Evolutionary conservation across 1,139 yeast species (phyloP), one percentile per base, ranked within the genome.

Genomic region (Kurtzmaniella quercitrusa): DNA sequence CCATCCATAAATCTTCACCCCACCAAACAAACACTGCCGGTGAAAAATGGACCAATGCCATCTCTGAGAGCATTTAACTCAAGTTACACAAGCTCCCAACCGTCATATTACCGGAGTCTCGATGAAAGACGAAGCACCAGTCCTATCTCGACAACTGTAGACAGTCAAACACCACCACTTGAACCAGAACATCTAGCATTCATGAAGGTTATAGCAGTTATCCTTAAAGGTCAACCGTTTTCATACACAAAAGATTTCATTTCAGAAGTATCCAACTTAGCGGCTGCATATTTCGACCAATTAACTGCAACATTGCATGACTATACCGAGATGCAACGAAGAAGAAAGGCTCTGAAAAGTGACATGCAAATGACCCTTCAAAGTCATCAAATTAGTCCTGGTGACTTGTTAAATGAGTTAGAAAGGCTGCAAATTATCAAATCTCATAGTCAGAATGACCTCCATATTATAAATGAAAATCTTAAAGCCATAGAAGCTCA

Each of bases 281-380:
- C 83, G 2, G 68, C 73, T 38, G 63, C 65, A 17, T 82, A 79
- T 55, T 64, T 87, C 54, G 66, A 74, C 49, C 68, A 69, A 25
- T 50, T 85, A 42, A 59, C 75, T 6, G 54, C 61, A 5, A 66
- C 73, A 39, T 59, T 88, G 38, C 79, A 77, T 45, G 74, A 75
- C 47, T 60, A 81, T 31, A 73, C 85, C 2, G 82, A 78, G 47
- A 63, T 81, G n/a, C 96, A 89, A 60, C 68, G 96, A 52, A 71
- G 95, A 43, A 64, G 70, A 21, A 60, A 61, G 25, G 87, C 93
- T 0, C 68, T 87, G 0, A 62, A 78, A 25, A 70, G 70, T 17
- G 96, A 88, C 58, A 48, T 85, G 3, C 65, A 70, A 27, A 56
- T 82, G 39, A 59, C 82, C 45, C 54, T 84, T 18, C 59, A 68